Evolutionary conservation across 1,139 yeast genomes (phyloP), one percentile per base, ranked within the genome.

Genomic region (Eremothecium sinecaudum): DNA sequence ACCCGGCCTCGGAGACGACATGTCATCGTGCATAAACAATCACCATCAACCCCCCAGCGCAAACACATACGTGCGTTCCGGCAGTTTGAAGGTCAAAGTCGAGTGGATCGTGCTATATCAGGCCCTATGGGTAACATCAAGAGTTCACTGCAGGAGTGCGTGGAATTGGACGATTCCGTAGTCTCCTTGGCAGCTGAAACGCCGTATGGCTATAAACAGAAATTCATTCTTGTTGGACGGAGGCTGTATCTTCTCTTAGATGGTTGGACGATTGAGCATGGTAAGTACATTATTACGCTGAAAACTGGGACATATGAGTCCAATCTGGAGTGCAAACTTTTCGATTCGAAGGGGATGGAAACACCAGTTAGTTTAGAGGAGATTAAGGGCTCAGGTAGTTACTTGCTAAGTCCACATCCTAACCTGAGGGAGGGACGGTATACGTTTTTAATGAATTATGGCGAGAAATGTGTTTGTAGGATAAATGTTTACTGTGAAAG

Each of bases 91-190:
- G n/a, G n/a, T n/a, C n/a, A n/a, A n/a, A n/a, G n/a, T n/a, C n/a
- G n/a, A n/a, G n/a, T n/a, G n/a, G n/a, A n/a, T n/a, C n/a, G n/a
- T n/a, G n/a, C n/a, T n/a, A n/a, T n/a, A n/a, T n/a, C 21, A 8
- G 10, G 21, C 21, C 10, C 9, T 10, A 27, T 27, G 30, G 30
- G 30, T 9, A 27, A 27, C 6, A 11, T 27, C 11, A 27, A 10
- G 19, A 27, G 30, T 18, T 17, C 21, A 9, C 14, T 27, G 30
- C 30, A 27, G 30, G 30, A 27, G 4, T 27, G 30, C 21, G 14
- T 27, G 13, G 30, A 27, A 21, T 21, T 27, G 19, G 30, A 27
- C 14, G 30, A 27, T 4, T 27, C 30, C 3, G 14, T 27, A n/a
- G 11, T 27, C 21, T 17, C 8, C 21, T 16, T 27, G 10, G 11